Percentiles rank a stretch among this genome's conserved stretches.
phyloP scores from a whole-genome alignment of 345 rosid genomes.

The Aegle marmelos region DNA sequence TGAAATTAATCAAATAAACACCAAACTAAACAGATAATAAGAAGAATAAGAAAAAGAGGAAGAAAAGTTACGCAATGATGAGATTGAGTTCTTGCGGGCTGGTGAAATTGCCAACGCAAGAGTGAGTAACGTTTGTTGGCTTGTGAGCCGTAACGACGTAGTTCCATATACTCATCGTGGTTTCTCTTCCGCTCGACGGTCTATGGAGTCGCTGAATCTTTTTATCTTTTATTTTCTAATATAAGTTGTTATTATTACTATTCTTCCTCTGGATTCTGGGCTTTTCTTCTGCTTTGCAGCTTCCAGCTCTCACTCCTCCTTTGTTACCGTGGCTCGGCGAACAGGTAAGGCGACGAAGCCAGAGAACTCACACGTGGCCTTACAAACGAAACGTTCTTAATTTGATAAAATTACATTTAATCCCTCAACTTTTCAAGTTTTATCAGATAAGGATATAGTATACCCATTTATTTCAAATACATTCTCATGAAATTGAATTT shows the following conservation, averaged over 20 bases:
- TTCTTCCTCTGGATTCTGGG: background rate
- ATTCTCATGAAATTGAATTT: background rate
- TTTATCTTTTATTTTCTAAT: background rate
- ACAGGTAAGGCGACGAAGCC: background rate
- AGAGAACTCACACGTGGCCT: background rate
- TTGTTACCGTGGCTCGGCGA: background rate
- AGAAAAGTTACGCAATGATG: conserved; percentile 58
- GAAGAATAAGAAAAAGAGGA: too few species aligned
- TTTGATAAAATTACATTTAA: rapidly evolving
- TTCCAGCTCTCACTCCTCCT: background rate
- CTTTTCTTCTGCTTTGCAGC: background rate
- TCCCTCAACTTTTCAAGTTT: background rate
- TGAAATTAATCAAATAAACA: background rate
- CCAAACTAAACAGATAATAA: too few species aligned
- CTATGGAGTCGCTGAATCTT: background rate
- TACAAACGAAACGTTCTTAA: too few species aligned
- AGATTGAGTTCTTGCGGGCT: conserved; percentile 90
- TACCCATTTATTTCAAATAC: background rate
- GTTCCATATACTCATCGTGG: conserved; percentile 48
- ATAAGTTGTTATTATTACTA: background rate
- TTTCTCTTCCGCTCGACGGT: background rate
- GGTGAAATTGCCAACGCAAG: conserved; percentile 97
- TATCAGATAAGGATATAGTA: background rate
- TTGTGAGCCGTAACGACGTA: conserved; percentile 65
- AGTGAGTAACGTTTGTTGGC: conserved; percentile 88